A percentile compares a stretch with the other conserved stretches of the same genome.
Conservation (phyloP, 1,139 yeast species). For the Yamadazyma songkhlaensis region DNA sequence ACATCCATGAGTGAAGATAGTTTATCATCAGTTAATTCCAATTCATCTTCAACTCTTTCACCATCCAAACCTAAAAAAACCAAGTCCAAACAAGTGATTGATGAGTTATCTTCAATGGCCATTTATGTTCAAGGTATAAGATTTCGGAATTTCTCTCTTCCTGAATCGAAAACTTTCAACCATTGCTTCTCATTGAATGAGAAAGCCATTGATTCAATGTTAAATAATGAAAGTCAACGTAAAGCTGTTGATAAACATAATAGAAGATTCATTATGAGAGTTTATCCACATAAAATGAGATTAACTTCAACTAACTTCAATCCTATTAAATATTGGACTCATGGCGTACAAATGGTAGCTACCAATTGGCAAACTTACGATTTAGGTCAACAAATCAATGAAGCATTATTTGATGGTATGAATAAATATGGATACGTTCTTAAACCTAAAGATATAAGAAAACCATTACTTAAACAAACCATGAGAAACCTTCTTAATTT, state of each 20-base stretch:
- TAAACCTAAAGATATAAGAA: constrained; percentile 57
- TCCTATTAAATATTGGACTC: constrained; percentile 76
- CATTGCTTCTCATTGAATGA: constrained; percentile 90
- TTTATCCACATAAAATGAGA: constrained; percentile 81
- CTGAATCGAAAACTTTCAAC: constrained; percentile 76
- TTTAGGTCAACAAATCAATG: constrained; percentile 84
- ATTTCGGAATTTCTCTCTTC: constrained; percentile 78
- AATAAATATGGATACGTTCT: constrained; percentile 69
- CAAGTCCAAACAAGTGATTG: constrained; percentile 26
- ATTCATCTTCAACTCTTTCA: constrained; percentile 10
- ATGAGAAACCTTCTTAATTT: constrained; percentile 10
- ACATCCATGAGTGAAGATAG: constrained; percentile 52
- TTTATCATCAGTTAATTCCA: constrained; percentile 5
- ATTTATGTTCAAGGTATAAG: constrained; percentile 71
- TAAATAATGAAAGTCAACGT: constrained; percentile 55
- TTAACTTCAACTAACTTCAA: constrained; percentile 76
- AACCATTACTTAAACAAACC: constrained; percentile 29
- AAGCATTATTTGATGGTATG: constrained; percentile 69
- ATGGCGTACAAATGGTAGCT: constrained; percentile 93
- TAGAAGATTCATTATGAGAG: constrained; percentile 68
- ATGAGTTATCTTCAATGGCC: constrained; percentile 58
- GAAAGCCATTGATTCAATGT: constrained; percentile 58
- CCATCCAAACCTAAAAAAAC: constrained; percentile 21
- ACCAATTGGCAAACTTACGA: constrained; percentile 97
- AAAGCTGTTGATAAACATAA: constrained; percentile 72